Evolutionary conservation across 139 green algal genomes (phyloP).

Genomic region (Parachlorella kessleri): DNA sequence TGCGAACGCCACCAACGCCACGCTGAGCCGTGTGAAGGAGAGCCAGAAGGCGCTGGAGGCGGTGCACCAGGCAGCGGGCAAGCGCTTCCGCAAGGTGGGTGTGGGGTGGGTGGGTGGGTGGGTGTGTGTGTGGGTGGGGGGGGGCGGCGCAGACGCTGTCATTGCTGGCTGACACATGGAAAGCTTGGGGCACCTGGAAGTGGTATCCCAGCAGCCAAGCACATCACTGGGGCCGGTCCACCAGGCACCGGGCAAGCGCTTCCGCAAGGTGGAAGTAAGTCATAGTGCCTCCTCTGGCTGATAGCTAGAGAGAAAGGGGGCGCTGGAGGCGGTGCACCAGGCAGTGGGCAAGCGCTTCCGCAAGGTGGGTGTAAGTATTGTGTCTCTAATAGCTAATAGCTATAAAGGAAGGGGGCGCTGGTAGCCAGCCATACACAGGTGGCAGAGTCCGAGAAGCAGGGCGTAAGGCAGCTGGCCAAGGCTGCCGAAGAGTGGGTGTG

Average conservation of each 20-base stretch:
- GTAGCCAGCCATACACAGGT: too few species aligned
- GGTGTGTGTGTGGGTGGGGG: too few species aligned
- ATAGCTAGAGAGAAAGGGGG: slow-evolving; percentile 19
- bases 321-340: slow-evolving; percentile 18
- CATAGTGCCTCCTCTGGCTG: too few species aligned
- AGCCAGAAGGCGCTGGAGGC: slow-evolving; percentile 27
- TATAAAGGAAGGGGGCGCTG: slow-evolving; percentile 19
- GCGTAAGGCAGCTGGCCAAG: too few species aligned
- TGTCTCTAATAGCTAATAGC: too few species aligned
- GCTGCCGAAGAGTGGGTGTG: too few species aligned
- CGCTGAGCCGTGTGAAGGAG: slow-evolving; percentile 12
- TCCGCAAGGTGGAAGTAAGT: not conserved
- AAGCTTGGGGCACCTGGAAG: too few species aligned
- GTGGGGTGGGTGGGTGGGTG: too few species aligned
- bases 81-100: not conserved
- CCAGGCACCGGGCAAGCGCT: not conserved
- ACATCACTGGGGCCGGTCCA: slow-evolving; percentile 19
- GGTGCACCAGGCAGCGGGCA: not conserved
- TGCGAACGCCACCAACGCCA: slow-evolving; percentile 13
- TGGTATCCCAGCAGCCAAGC: too few species aligned
- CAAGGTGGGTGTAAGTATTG: slow-evolving; percentile 14
- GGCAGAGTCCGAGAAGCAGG: too few species aligned
- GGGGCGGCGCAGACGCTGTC: too few species aligned
- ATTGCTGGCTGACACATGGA: too few species aligned
- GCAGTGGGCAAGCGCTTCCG: not conserved